Percentiles rank a stretch among this genome's conserved stretches.
These are phyloP conservation scores for Arabidopsis arenosa DNA, from an alignment of 345 rosid species.

Conservation along the genomic window DNA sequence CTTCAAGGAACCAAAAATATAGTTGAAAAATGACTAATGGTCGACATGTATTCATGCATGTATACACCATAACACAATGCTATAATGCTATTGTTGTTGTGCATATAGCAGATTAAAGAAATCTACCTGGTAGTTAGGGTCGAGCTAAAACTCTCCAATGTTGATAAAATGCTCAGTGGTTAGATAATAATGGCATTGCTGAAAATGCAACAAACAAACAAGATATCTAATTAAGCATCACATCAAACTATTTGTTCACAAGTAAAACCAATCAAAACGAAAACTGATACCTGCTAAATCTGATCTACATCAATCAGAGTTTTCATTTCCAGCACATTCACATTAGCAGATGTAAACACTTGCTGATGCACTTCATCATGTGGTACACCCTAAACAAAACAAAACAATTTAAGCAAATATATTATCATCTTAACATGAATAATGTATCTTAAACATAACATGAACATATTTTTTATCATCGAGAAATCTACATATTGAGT, in stretches of 20 bases:
- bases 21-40: too few species aligned
- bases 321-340: background rate
- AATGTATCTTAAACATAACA: background rate
- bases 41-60: background rate
- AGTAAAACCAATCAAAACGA: background rate
- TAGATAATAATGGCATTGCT: background rate
- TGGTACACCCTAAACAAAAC: constrained; percentile 15
- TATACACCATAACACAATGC: background rate
- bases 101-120: background rate
- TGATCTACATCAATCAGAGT: background rate
- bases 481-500: background rate
- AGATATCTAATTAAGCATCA: background rate
- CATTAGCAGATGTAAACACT: background rate
- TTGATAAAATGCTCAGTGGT: background rate
- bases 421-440: background rate
- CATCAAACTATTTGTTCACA: background rate
- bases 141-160: background rate
- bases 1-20: background rate
- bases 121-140: background rate
- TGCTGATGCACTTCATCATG: background rate
- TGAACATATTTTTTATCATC: background rate
- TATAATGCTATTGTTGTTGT: background rate
- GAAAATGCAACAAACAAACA: background rate
- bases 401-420: background rate
- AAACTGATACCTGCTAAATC: background rate